phyloP scores from a whole-genome alignment of 2,329 filamentous ascomycete species.

The Paracoccidioides lutzii region DNA sequence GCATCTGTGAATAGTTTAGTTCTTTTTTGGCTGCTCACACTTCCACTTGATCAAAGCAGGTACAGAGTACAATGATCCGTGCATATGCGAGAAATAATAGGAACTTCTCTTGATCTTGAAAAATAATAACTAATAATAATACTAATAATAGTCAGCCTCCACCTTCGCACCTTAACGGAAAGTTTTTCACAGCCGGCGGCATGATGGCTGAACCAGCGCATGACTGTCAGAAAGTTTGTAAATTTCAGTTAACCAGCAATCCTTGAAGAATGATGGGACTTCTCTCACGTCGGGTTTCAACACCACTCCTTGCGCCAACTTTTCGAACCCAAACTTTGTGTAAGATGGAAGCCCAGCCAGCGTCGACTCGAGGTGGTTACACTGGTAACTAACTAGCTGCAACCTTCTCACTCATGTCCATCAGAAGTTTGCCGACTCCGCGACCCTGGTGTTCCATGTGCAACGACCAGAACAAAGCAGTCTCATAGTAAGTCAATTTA shows the following conservation, averaged over 20 bases:
- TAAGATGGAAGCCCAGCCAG: constrained; percentile 26
- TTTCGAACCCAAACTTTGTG: constrained; percentile 28
- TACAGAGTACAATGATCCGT: too few species aligned
- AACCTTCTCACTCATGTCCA: constrained; percentile 25
- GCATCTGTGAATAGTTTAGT: too few species aligned
- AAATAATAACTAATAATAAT: too few species aligned
- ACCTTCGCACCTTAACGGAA: too few species aligned
- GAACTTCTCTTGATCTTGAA: too few species aligned
- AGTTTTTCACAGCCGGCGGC: neutral
- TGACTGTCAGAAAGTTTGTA: neutral
- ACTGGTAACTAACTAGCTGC: constrained; percentile 16
- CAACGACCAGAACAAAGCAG: constrained; percentile 28
- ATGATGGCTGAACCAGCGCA: neutral
- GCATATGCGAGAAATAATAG: too few species aligned
- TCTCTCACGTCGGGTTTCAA: constrained; percentile 26
- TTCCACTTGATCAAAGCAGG: too few species aligned
- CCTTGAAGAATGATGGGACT: too few species aligned
- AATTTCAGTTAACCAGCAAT: neutral
- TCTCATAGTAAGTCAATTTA: constrained; percentile 15
- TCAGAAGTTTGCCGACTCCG: constrained; percentile 29
- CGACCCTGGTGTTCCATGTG: constrained; percentile 30
- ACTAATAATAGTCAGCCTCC: too few species aligned
- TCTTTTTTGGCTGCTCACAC: too few species aligned
- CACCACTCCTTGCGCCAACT: constrained; percentile 28
- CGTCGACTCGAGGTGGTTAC: constrained; percentile 30